Percentiles rank a stretch among this genome's conserved stretches.
Evolutionary conservation across 176 grass and related monocot genomes (phyloP).

Genomic region (Cymbopogon citratus): DNA sequence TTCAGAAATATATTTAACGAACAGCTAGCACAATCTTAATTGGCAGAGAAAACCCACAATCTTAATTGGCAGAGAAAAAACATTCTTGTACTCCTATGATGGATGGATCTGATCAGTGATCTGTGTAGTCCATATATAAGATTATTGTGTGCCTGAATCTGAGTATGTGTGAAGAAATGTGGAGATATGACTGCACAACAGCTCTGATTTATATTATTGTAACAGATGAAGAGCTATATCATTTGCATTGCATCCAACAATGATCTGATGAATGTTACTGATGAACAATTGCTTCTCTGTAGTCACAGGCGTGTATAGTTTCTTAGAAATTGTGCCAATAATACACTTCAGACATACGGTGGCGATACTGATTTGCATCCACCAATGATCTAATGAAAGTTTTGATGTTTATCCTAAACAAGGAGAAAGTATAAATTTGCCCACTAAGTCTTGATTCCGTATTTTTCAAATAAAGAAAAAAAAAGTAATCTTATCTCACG

Average conservation of each 20-base stretch:
- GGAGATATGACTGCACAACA: slow-evolving; percentile 1
- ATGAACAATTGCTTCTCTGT: neutral
- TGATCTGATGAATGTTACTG: neutral
- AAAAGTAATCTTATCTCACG: neutral
- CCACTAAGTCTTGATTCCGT: neutral
- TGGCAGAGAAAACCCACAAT: too few species aligned
- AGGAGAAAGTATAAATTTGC: neutral
- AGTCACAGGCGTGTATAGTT: neutral
- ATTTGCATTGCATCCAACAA: neutral
- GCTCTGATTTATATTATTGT: neutral
- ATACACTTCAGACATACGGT: neutral
- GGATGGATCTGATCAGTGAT: neutral
- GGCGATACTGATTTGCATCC: neutral
- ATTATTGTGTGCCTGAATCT: neutral
- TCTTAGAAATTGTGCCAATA: neutral
- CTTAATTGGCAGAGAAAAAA: neutral
- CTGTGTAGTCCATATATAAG: neutral
- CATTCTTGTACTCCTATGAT: neutral
- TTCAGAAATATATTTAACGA: neutral
- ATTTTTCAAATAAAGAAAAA: neutral
- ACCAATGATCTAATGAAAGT: neutral
- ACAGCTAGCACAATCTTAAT: neutral
- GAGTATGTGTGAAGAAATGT: neutral
- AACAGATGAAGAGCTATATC: neutral
- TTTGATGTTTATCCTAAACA: neutral